Base-by-base conservation (phyloP, 805 yeast genomes). In the Candida anglica region DNA sequence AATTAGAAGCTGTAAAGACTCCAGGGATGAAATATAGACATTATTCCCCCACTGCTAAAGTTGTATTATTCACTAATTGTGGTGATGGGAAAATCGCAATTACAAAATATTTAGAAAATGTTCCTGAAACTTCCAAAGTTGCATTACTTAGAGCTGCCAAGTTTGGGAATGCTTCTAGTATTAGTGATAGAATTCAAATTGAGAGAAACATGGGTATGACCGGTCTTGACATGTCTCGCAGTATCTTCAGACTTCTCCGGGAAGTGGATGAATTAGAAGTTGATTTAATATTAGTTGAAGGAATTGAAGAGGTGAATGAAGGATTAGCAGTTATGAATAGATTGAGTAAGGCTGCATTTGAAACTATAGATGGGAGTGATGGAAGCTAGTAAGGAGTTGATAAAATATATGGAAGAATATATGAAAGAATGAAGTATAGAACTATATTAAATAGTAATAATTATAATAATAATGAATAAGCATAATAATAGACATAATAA, bases 21-120 rank as follows among this genome's bases (percentile, higher is more conserved):
- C 98, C 98, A 0, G 98, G 98, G 0, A 93, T 93, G 98, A 93
- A 93, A 53, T 93, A 93, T 55, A 79, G 85, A 46, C 98, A 93
- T 56, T 93, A 93, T 56, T 85, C 96, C 0, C 98, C 98, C 3
- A 72, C 73, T 2, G 96, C 97, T 0, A 77, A 73, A 38, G 98
- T 93, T 3, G 63, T 83, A 0, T 57, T 89, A 4, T 77, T 87
- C 41, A 58, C 66, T 16, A 70, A 76, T 17, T 65, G 76, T 30
- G 67, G 65, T 0, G 66, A 73, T 36, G 74, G 79, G 0, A 43
- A 38, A 2, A 31, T 39, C 1, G 69, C 63, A 1, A 45, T 75
- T 4, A 29, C 50, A 11, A 36, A 44, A 3, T 63, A 54, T 33
- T 32, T 64, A 11, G 39, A 42, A 3, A 18, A 22, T 15, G 25